Evolutionary conservation across 805 yeast species (phyloP), one percentile per base, ranked within the genome.

Genomic region (Yamadazyma paraphyllophila): DNA sequence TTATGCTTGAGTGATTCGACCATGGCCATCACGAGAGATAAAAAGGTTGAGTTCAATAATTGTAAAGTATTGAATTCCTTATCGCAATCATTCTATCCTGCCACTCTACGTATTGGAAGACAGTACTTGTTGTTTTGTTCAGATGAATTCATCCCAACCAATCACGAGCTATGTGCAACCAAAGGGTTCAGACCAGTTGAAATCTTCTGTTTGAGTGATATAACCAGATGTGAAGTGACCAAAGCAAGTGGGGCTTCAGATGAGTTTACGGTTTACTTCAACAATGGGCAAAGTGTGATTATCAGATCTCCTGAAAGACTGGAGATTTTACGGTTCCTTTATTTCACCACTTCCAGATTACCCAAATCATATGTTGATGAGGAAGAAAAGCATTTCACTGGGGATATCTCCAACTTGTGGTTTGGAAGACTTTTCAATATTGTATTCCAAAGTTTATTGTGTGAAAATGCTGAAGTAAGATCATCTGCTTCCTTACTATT

Each of bases 291-390:
- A 27, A 62, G 56, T 16, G 53, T 68, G 2, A 62, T 63, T 1
- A 52, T 71, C 16, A 56, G 63, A 31, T 65, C 75, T 1, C 53
- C 60, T 2, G 74, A 69, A 40, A 52, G 73, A 44, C 67, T 54
- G 57, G 92, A 85, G 54, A 83, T 86, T n/a, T 75, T 86, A 64
- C 71, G 90, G 52, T 77, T 85, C 49, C 61, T 86, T 34, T 83
- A 84, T 53, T 84, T 83, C 54, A 78, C 89, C 0, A 80, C 83
- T 44, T 81, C 81, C 14, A 73, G 79, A 56, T 63, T 70, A 20
- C 71, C 69, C 31, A 74, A 73, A 41, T 67, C 66, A 25, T 39
- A 47, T 30, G 47, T 52, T n/a, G 48, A 54, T 27, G 59, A 52
- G 20, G 44, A 45, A 16, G 64, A 61, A 33, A 48, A 48, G 25